These are phyloP conservation scores for Pontederia crassipes DNA, from an alignment of 176 grass and related monocot species.

Conservation along the genomic window DNA sequence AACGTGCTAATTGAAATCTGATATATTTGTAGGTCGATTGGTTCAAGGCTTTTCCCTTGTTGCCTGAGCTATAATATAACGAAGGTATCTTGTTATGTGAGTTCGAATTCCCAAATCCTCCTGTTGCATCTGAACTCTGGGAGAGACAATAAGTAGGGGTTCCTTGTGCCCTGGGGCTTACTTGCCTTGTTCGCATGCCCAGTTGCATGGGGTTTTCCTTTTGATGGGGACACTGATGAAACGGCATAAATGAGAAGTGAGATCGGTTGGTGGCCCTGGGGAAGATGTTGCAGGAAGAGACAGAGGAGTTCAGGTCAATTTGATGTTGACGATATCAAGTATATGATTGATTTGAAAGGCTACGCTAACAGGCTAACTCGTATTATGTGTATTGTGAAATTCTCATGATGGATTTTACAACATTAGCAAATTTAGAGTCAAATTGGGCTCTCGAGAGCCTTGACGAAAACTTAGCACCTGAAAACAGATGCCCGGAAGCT, in stretches of 20 bases:
- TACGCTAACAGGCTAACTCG: not conserved
- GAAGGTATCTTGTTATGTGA: too few relatives aligned
- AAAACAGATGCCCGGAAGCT: too few relatives aligned
- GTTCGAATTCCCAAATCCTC: too few relatives aligned
- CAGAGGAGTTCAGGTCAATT: not conserved
- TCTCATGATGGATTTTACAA: not conserved
- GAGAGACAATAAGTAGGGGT: constrained; percentile 1
- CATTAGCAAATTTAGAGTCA: not conserved
- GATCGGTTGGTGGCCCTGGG: not conserved
- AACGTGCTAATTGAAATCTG: too few relatives aligned
- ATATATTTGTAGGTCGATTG: too few relatives aligned
- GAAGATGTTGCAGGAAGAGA: not conserved
- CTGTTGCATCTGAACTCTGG: not conserved
- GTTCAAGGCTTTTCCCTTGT: too few relatives aligned
- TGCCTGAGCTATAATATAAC: too few relatives aligned
- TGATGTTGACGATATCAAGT: not conserved
- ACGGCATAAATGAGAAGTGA: not conserved
- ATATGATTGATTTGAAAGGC: constrained; percentile 11
- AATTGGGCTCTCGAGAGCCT: not conserved
- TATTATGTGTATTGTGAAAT: not conserved
- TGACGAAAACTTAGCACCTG: too few relatives aligned
- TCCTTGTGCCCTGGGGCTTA: constrained; percentile 7
- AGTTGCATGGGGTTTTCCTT: not conserved
- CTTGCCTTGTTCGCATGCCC: constrained; percentile 14
- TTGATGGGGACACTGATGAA: constrained; percentile 3